Evolutionary conservation across 2,329 filamentous ascomycete genomes (phyloP).

Genomic region (Diaporthe ampelina): DNA sequence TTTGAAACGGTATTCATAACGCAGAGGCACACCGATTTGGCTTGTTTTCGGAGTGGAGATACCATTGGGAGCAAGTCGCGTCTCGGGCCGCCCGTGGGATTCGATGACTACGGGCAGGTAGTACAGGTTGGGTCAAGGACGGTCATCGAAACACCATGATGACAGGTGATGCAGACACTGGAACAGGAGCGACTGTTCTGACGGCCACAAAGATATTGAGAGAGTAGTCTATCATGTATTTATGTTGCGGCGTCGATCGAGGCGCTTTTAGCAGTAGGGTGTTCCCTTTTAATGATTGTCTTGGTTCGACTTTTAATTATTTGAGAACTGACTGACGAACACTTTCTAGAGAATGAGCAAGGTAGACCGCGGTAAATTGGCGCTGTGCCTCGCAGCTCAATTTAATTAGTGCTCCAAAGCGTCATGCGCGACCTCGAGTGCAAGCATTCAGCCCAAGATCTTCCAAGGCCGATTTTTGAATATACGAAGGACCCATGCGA

Average conservation of each 20-base stretch:
- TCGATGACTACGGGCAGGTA: neutral
- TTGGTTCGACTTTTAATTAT: neutral
- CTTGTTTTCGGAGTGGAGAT: conserved; percentile 28
- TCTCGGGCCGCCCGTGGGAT: neutral
- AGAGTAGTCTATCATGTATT: conserved; percentile 23
- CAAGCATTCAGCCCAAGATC: too few species aligned
- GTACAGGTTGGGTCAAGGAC: neutral
- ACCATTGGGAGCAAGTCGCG: conserved; percentile 27
- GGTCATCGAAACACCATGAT: conserved; percentile 1
- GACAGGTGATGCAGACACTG: neutral
- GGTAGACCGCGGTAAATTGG: neutral
- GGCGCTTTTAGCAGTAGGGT: conserved; percentile 22
- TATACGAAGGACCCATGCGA: too few species aligned
- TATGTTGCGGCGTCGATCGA: conserved; percentile 17
- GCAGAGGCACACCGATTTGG: neutral
- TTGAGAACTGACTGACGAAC: neutral
- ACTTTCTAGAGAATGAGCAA: neutral
- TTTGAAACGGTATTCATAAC: conserved; percentile 6
- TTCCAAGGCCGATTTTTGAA: neutral
- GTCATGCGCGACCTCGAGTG: neutral
- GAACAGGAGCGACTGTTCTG: conserved; percentile 6
- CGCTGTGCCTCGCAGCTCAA: neutral
- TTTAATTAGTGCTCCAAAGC: neutral
- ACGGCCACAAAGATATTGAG: conserved; percentile 9
- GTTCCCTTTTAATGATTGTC: conserved; percentile 27